A percentile compares a stretch with the other conserved stretches of the same genome.
phyloP scores from a whole-genome alignment of 305 asterid genomes.

The Stenogyne calaminthoides region DNA sequence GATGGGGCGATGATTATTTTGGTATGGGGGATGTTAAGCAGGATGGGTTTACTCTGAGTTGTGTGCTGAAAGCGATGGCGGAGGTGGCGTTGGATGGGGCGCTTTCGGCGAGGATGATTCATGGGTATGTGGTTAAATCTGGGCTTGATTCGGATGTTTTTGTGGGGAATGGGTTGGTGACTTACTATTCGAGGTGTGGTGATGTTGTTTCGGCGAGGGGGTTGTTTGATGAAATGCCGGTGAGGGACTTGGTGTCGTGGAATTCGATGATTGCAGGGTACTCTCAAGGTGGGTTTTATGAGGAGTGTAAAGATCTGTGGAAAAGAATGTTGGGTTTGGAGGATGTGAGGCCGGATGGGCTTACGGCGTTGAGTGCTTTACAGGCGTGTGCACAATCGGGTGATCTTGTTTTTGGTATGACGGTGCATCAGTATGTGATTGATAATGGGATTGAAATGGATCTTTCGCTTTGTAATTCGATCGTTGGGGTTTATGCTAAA shows the following conservation, averaged over 20 bases:
- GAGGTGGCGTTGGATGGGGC: conserved; percentile 46
- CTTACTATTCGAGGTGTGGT: conserved; percentile 68
- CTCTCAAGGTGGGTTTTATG: conserved; percentile 68
- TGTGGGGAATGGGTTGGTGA: conserved; percentile 77
- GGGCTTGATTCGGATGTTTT: conserved; percentile 67
- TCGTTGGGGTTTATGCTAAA: conserved; percentile 72
- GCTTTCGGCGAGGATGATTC: conserved; percentile 43
- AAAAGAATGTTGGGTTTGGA: conserved; percentile 50
- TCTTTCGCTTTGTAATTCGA: conserved; percentile 61
- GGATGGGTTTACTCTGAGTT: conserved; percentile 67
- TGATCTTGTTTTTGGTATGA: conserved; percentile 74
- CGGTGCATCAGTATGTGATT: conserved; percentile 63
- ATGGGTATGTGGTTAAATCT: conserved; percentile 56
- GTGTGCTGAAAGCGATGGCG: conserved; percentile 74
- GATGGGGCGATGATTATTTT: conserved; percentile 18
- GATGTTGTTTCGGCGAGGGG: conserved; percentile 60
- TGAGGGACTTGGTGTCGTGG: conserved; percentile 82
- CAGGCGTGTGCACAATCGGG: conserved; percentile 81
- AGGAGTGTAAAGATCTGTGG: conserved; percentile 71
- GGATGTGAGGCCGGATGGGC: conserved; percentile 54
- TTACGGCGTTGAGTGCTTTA: conserved; percentile 65
- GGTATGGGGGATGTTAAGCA: conserved; percentile 48
- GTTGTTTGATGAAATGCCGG: conserved; percentile 65
- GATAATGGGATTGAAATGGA: conserved; percentile 63
- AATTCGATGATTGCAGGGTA: conserved; percentile 88